These are phyloP conservation scores for Aspergillus kassunensis DNA, from an alignment of 495 filamentous ascomycete genomes.

Conservation along the genomic window DNA sequence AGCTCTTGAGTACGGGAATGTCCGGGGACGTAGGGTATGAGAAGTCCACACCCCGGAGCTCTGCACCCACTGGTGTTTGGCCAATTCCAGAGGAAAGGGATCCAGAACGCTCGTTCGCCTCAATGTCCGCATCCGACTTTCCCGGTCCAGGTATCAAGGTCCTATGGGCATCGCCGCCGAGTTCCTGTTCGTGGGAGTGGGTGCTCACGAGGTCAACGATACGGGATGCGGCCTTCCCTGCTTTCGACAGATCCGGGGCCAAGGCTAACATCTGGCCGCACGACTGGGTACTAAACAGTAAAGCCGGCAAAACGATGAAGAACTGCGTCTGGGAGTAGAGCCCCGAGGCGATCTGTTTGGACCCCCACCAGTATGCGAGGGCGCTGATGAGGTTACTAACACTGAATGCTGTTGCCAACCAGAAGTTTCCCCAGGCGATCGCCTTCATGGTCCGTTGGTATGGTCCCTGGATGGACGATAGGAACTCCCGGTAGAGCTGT, in stretches of 20 bases:
- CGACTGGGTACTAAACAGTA: constrained; percentile 56
- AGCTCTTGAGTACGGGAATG: constrained; percentile 45
- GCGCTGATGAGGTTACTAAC: constrained; percentile 55
- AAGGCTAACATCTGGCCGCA: constrained; percentile 64
- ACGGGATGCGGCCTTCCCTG: constrained; percentile 33
- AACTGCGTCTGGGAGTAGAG: constrained; percentile 57
- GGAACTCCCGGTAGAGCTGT: constrained; percentile 32
- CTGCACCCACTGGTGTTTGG: constrained; percentile 39
- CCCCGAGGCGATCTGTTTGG: constrained; percentile 51
- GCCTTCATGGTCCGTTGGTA: constrained; percentile 45
- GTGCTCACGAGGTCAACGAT: constrained; percentile 30
- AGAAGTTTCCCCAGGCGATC: constrained; percentile 36
- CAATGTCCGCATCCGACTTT: no score
- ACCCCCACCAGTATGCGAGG: constrained; percentile 66
- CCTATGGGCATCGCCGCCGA: constrained; percentile 16
- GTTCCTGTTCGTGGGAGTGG: constrained; percentile 12
- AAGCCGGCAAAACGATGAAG: constrained; percentile 60
- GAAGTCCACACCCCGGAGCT: constrained; percentile 44
- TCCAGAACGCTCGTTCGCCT: no score
- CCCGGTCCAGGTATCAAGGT: constrained; percentile 4
- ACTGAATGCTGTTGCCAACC: constrained; percentile 37
- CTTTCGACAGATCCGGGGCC: constrained; percentile 58
- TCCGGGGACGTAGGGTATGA: constrained; percentile 57
- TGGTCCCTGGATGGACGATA: constrained; percentile 32
- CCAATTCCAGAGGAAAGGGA: background rate